These are phyloP conservation scores for Coccinonectria pachysandricola DNA, from an alignment of 2,329 filamentous ascomycete genomes.

Conservation along the genomic window DNA sequence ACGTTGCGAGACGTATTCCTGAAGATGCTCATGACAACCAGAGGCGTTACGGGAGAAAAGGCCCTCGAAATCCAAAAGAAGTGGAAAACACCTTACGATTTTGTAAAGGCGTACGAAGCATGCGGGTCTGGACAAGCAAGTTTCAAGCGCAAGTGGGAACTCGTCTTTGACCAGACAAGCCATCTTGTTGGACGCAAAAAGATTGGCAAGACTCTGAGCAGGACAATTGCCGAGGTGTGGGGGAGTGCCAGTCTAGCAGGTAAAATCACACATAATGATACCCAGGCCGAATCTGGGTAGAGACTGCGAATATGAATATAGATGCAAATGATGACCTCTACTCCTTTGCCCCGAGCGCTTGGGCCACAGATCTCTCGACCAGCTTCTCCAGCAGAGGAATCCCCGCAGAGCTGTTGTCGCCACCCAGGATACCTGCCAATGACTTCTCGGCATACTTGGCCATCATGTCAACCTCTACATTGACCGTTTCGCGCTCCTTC, in stretches of 20 bases:
- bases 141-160: slow-evolving; percentile 45
- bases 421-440: slow-evolving; percentile 58
- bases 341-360: slow-evolving; percentile 31
- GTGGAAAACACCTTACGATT: slow-evolving; percentile 65
- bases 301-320: slow-evolving; percentile 6
- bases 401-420: slow-evolving; percentile 38
- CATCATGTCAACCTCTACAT: slow-evolving; percentile 86
- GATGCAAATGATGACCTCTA: slow-evolving; percentile 6
- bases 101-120: slow-evolving; percentile 58
- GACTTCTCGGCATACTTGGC: slow-evolving; percentile 86
- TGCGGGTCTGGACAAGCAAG: slow-evolving; percentile 39
- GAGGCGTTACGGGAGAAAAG: slow-evolving; percentile 65
- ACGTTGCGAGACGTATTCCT: slow-evolving; percentile 66
- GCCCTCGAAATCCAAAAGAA: slow-evolving; percentile 67
- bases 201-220: slow-evolving; percentile 53
- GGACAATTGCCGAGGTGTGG: slow-evolving; percentile 66
- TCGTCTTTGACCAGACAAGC: slow-evolving; percentile 48
- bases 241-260: slow-evolving; percentile 30
- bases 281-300: too few species aligned
- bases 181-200: slow-evolving; percentile 58
- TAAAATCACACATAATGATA: slow-evolving; percentile 10
- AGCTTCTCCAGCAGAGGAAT: slow-evolving; percentile 58
- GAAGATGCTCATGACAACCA: slow-evolving; percentile 79
- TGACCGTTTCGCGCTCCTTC: slow-evolving; percentile 69
- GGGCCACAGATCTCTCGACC: slow-evolving; percentile 64